Percentiles rank a stretch among this genome's conserved stretches.
Evolutionary conservation across 1,284 basidiomycete genomes (phyloP).

Genomic region (Apiotrichum domesticum): DNA sequence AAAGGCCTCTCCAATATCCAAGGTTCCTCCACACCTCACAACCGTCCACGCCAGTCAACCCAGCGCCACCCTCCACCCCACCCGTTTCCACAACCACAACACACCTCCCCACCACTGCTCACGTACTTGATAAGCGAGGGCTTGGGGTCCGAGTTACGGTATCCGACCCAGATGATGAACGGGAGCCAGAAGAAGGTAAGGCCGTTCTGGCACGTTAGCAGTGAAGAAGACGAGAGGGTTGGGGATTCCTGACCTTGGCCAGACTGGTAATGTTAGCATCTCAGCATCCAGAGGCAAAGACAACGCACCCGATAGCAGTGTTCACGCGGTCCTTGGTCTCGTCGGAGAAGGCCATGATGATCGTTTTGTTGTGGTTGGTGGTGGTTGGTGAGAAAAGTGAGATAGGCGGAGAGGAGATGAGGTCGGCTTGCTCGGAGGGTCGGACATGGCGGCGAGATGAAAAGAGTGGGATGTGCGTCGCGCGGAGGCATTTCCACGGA

Average conservation of each 20-base stretch:
- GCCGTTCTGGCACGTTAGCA: slow-evolving; percentile 57
- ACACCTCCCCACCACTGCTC: neutral
- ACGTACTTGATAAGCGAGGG: slow-evolving; percentile 88
- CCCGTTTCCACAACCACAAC: neutral
- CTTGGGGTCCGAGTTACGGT: slow-evolving; percentile 78
- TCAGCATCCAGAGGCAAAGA: neutral
- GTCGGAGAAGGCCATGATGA: slow-evolving; percentile 45
- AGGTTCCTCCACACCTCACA: too few relatives aligned
- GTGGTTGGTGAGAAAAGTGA: neutral
- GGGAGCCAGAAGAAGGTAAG: slow-evolving; percentile 83
- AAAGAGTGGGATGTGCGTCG: neutral
- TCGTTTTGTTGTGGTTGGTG: neutral
- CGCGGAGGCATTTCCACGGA: neutral
- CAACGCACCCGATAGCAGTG: slow-evolving; percentile 42
- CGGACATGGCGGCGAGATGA: too few relatives aligned
- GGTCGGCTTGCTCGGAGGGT: neutral
- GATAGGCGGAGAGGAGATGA: neutral
- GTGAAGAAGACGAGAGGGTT: neutral
- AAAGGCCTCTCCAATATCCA: too few relatives aligned
- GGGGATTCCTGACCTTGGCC: slow-evolving; percentile 11
- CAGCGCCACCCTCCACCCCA: neutral
- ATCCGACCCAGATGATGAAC: slow-evolving; percentile 85
- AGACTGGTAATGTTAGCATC: slow-evolving; percentile 1
- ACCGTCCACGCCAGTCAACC: too few relatives aligned
- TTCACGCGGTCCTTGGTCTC: slow-evolving; percentile 48